These are phyloP conservation scores for Hydnomerulius pinastri DNA, from an alignment of 768 basidiomycete species.

Conservation along the genomic window DNA sequence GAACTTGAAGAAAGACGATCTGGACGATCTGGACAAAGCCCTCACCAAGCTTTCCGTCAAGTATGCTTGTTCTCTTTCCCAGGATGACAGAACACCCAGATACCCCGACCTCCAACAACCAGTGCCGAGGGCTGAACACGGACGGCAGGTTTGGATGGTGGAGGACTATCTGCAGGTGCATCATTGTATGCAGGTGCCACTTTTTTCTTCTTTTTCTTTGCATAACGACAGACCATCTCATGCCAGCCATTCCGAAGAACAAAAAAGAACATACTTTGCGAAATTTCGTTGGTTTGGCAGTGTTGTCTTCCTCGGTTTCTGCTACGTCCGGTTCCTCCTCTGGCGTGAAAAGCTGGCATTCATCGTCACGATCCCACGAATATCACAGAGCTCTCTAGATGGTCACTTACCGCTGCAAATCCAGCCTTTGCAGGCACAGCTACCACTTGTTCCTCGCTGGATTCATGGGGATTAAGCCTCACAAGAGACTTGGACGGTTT, in stretches of 20 bases:
- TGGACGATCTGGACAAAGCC: slow-evolving; percentile 67
- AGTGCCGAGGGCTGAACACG: too few relatives aligned
- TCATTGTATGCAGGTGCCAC: slow-evolving; percentile 1
- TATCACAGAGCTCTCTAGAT: too few relatives aligned
- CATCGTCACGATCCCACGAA: too few relatives aligned
- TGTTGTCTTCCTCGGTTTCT: too few relatives aligned
- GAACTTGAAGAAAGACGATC: background rate
- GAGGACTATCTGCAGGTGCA: slow-evolving; percentile 4
- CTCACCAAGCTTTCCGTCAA: too few relatives aligned
- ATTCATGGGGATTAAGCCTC: slow-evolving; percentile 18
- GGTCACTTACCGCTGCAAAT: slow-evolving; percentile 52
- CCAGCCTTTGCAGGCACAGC: slow-evolving; percentile 24
- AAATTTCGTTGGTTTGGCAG: too few relatives aligned
- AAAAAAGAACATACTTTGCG: slow-evolving; percentile 20
- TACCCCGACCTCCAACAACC: slow-evolving; percentile 50
- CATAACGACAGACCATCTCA: too few relatives aligned
- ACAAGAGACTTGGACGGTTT: too few relatives aligned
- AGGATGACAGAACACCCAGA: too few relatives aligned
- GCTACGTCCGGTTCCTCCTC: too few relatives aligned
- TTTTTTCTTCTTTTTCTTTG: slow-evolving; percentile 46
- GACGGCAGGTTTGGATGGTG: slow-evolving; percentile 8
- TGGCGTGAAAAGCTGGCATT: too few relatives aligned
- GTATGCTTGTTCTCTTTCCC: too few relatives aligned
- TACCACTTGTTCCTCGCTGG: slow-evolving; percentile 43
- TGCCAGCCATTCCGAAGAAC: background rate